Evolutionary conservation across 257 asterid genomes (phyloP).

Genomic region (Solanum pinnatisectum): DNA sequence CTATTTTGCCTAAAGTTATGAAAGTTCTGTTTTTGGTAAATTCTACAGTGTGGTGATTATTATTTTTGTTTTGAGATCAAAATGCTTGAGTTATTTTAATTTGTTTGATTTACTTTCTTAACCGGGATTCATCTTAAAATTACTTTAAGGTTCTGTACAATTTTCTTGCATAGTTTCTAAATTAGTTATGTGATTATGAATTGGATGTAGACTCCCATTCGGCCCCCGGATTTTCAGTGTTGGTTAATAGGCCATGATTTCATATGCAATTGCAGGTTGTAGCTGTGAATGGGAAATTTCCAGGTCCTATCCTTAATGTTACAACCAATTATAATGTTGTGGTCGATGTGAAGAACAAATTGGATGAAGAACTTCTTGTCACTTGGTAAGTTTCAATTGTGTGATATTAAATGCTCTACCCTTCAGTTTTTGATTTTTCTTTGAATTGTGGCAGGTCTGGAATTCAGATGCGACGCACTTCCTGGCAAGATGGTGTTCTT

Average conservation of each 20-base stretch:
- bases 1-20: neutral
- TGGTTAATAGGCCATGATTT: neutral
- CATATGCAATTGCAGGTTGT: constrained; percentile 41
- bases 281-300: constrained; percentile 79
- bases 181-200: neutral
- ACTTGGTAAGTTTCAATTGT: constrained; percentile 51
- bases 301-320: constrained; percentile 75
- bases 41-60: neutral
- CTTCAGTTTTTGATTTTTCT: neutral
- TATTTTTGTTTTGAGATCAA: neutral
- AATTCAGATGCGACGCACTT: constrained; percentile 82
- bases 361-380: constrained; percentile 72
- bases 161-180: neutral
- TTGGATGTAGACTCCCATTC: neutral
- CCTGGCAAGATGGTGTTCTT: constrained; percentile 95
- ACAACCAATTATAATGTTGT: constrained; percentile 85
- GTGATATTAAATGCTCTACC: neutral
- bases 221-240: neutral
- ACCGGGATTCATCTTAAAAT: neutral
- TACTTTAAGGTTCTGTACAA: neutral
- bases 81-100: neutral
- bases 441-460: constrained; percentile 54
- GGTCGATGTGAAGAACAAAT: constrained; percentile 68
- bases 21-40: neutral
- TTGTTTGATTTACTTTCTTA: neutral